Percentiles rank a stretch among this genome's conserved stretches.
These are phyloP conservation scores for Karstenula rhodostoma DNA, from an alignment of 2,329 filamentous ascomycete species.

Conservation along the genomic window DNA sequence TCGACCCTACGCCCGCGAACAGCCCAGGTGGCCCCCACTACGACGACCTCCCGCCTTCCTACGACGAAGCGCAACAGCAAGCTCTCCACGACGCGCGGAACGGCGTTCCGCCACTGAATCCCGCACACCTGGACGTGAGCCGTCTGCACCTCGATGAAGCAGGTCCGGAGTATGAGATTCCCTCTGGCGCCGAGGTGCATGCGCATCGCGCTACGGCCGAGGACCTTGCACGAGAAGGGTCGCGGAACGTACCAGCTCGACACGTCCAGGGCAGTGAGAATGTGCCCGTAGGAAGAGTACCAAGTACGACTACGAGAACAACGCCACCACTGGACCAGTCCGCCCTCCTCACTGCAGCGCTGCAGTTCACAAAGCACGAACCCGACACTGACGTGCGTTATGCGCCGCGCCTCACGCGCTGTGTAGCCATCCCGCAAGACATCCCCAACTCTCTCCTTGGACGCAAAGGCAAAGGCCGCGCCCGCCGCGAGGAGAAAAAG, in stretches of 20 bases:
- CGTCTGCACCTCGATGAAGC: conserved; percentile 21
- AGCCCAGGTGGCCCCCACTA: conserved; percentile 45
- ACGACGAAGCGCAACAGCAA: conserved; percentile 46
- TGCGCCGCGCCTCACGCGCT: conserved; percentile 33
- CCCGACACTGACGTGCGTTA: conserved; percentile 34
- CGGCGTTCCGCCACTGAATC: conserved; percentile 34
- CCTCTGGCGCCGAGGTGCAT: conserved; percentile 33
- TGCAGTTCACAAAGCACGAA: conserved; percentile 37
- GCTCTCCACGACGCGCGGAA: conserved; percentile 38
- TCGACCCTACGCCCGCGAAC: conserved; percentile 38
- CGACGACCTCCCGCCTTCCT: conserved; percentile 48
- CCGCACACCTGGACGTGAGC: conserved; percentile 35
- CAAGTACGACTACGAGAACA: conserved; percentile 11
- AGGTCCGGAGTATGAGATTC: conserved; percentile 26
- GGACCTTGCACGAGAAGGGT: conserved; percentile 23
- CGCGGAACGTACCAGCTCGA: conserved; percentile 22
- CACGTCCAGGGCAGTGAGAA: conserved; percentile 20
- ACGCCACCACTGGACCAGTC: conserved; percentile 15
- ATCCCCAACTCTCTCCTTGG: background rate
- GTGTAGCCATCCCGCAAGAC: conserved; percentile 38
- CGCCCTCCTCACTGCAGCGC: conserved; percentile 29
- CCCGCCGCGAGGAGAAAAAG: conserved; percentile 7
- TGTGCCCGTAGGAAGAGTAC: conserved; percentile 38
- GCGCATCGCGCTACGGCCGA: conserved; percentile 35
- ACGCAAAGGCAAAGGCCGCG: conserved; percentile 9